Base-by-base conservation (phyloP, 169 alveolate genomes). In the Plasmodium reichenowi region DNA sequence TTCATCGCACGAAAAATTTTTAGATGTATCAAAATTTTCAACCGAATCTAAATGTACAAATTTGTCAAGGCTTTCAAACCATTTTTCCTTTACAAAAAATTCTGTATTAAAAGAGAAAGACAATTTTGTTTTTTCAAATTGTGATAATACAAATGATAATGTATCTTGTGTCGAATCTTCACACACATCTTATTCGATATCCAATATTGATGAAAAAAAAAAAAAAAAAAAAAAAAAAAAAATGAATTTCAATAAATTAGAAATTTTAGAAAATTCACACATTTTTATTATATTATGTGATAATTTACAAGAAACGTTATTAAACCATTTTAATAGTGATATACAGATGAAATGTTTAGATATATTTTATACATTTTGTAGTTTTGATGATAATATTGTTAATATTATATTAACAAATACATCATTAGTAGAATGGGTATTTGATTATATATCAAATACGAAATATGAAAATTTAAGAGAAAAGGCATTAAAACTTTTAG, bases 311-410 rank as follows among this genome's bases (percentile, higher is more conserved):
- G 91, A 83, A 83, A 68, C 91, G 8, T 72, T 83, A 29, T 32
- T 83, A 45, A 83, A 83, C 56, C 43, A 83, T 68, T 68, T 83
- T 83, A 68, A 72, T 43, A 83, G 72, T 63, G 83, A 83, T 38
- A 83, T 72, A 68, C 91, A 83, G 56, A 83, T 83, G 83, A 83
- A 83, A 72, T 83, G 91, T 32, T 29, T 83, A 68, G 91, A 83
- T 13, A 83, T 83, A 29, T 83, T 83, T 68, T 83, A 54, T 29
- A 54, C 68, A 22, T 68, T 83, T 62, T 83, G 91, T 63, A 68
- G 72, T 47, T n/a, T 83, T 10, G 74, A 58, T 72, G 76, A 83
- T 68, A 26, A 20, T n/a, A 70, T 83, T 83, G 83, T 83, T 17
- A 83, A 68, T 48, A 83, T 83, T 26, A 83, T 83, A 12, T 9